Base-by-base conservation (phyloP, 768 basidiomycete genomes). In the Cyclocybe aegerita region DNA sequence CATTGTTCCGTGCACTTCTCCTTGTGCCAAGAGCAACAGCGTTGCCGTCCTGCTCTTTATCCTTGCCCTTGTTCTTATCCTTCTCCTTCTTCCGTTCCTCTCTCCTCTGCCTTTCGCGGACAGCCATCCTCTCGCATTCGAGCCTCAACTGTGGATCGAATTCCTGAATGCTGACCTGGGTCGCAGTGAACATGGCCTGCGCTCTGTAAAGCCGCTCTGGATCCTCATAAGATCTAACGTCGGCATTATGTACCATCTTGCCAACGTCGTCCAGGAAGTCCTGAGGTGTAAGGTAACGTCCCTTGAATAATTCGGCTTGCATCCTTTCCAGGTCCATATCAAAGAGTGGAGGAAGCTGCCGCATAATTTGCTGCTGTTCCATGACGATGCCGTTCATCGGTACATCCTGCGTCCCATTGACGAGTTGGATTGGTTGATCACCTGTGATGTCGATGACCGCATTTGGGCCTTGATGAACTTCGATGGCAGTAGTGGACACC, bases 301-400 rank as follows among this genome's bases (percentile, higher is more conserved):
- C 84, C 62, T 82, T 86, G 74, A 90, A 93, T 15, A 99, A 75
- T 48, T 90, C 85, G 16, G 76, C 73, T 59, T 95, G 90, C 82
- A 99, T 93, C 55, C 80, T 83, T 60, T 98, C 97, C 34, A 98
- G 75, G 65, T 98, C 94, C 78, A 98, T 86, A 61, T 95, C 85
- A 62, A 82, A 90, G 12, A 94, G 70, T 7, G 73, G 74, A 7
- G 81, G 82, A 11, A 61, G 65, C 12, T 71, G 71, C 7, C 72
- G 71, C 9, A 63, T 51, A 11, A 66, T 69, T 23, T 68, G 65
- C 39, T 67, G 63, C 58, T 73, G 75, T 40, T 68, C 64, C 40
- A 61, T 65, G 15, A 67, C 53, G 32, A 68, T 55, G 11, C 74
- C 80, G 46, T 80, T 77, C 39, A 70, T 40, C 9, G 55, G 52